phyloP scores from a whole-genome alignment of 2,329 filamentous ascomycete genomes.

The Colletotrichum tamarilloi region DNA sequence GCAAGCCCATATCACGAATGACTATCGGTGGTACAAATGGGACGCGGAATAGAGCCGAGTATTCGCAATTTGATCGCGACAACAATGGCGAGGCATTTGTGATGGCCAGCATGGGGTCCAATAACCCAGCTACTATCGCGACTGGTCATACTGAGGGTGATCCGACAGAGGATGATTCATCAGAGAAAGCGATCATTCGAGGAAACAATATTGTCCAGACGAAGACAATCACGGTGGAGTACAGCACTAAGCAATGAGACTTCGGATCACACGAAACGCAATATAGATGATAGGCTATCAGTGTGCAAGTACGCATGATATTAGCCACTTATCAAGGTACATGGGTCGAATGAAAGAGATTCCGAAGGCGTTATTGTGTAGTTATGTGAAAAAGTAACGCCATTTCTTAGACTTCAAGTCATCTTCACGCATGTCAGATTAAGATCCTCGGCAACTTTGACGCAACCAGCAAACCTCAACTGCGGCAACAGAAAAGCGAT shows the following conservation, averaged over 20 bases:
- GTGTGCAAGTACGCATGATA: too few species aligned
- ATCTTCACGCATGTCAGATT: too few species aligned
- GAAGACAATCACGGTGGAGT: conserved; percentile 23
- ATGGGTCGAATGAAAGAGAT: background rate
- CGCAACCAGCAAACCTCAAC: too few species aligned
- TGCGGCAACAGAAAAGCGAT: too few species aligned
- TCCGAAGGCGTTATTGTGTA: too few species aligned
- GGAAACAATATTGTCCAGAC: conserved; percentile 19
- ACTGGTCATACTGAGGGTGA: background rate
- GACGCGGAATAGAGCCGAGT: background rate
- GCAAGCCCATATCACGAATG: background rate
- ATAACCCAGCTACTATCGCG: background rate
- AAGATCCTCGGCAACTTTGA: too few species aligned
- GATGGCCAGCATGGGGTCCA: background rate
- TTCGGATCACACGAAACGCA: background rate
- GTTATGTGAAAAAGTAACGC: too few species aligned
- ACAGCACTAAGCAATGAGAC: background rate
- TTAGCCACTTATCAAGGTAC: background rate
- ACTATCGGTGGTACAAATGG: background rate
- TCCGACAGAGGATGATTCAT: background rate
- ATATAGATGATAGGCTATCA: background rate
- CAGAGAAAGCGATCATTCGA: conserved; percentile 6
- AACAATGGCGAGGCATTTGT: conserved; percentile 4
- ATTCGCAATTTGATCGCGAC: conserved; percentile 1
- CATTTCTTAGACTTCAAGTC: too few species aligned